These are phyloP conservation scores for Pseudoneurospora amorphoporcata DNA, from an alignment of 495 filamentous ascomycete genomes.

Conservation along the genomic window DNA sequence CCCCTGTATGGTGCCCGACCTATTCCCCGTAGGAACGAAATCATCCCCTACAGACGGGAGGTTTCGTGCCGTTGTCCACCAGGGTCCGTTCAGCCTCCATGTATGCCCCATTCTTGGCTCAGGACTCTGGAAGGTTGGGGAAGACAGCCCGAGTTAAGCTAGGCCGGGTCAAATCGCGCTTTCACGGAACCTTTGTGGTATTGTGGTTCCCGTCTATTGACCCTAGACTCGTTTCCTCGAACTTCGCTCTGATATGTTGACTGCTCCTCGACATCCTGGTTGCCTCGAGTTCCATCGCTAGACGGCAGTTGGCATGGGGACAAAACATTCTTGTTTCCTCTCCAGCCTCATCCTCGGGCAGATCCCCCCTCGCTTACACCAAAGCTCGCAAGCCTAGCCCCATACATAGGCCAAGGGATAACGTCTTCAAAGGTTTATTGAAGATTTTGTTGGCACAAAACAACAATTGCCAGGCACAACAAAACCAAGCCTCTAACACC, in stretches of 20 bases:
- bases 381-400: not conserved
- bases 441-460: not conserved
- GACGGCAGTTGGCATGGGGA: not conserved
- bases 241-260: not conserved
- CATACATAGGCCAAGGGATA: not conserved
- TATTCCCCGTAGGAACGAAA: not conserved
- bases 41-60: not conserved
- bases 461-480: not conserved
- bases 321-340: not conserved
- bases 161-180: not conserved
- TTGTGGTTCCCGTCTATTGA: not conserved
- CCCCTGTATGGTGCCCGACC: not conserved
- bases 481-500: not conserved
- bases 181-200: not conserved
- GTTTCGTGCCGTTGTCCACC: not conserved
- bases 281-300: not conserved
- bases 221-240: not conserved
- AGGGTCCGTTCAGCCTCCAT: not conserved
- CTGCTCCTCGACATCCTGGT: not conserved
- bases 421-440: not conserved
- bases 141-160: not conserved
- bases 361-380: not conserved
- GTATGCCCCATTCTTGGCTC: not conserved
- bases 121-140: not conserved
- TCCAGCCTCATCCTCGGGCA: not conserved